Evolutionary conservation across 441 rosid species (phyloP).

Genomic region (Bruguiera hainesii): DNA sequence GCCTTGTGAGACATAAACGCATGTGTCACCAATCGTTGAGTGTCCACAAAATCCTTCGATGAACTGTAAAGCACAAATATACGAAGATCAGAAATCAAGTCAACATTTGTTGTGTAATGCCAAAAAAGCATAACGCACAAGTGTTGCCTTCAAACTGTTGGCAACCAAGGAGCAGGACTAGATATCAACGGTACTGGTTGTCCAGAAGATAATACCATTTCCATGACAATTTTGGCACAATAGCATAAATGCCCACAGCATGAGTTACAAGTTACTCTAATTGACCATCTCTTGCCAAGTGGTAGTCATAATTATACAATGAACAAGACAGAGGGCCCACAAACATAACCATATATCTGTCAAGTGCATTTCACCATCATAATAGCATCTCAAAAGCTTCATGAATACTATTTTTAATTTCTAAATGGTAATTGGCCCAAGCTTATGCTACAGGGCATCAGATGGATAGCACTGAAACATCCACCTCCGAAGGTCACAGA

Average conservation of each 20-base stretch:
- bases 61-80: constrained; percentile 32
- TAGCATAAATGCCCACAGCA: not conserved
- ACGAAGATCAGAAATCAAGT: constrained; percentile 7
- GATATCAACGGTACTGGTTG: too few species aligned
- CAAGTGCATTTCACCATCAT: not conserved
- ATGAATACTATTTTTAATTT: not conserved
- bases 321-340: not conserved
- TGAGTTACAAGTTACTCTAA: not conserved
- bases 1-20: constrained; percentile 51
- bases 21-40: constrained; percentile 52
- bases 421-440: constrained; percentile 1
- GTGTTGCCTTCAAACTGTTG: not conserved
- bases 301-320: not conserved
- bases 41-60: constrained; percentile 59
- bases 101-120: not conserved
- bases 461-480: constrained; percentile 14
- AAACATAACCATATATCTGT: not conserved
- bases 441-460: not conserved
- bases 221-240: too few species aligned
- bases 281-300: not conserved
- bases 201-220: too few species aligned
- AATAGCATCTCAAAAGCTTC: not conserved
- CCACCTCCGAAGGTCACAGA: constrained; percentile 5
- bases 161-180: too few species aligned
- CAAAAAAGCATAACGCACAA: not conserved